phyloP scores from a whole-genome alignment of 495 filamentous ascomycete genomes.

The Lindgomyces ingoldianus region DNA sequence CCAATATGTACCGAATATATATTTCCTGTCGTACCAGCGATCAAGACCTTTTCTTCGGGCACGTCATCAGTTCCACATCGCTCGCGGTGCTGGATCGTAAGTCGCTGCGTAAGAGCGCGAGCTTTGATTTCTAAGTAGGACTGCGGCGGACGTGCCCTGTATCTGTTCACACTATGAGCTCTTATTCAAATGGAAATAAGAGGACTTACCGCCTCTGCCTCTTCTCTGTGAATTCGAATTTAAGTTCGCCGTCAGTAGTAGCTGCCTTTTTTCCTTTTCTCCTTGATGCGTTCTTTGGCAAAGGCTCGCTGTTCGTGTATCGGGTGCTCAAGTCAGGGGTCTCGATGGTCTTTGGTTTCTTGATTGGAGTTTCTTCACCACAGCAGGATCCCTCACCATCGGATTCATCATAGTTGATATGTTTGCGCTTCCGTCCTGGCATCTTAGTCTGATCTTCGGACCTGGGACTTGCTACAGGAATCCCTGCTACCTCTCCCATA shows the following conservation, averaged over 20 bases:
- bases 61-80: slow-evolving; percentile 47
- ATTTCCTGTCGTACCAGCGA: slow-evolving; percentile 76
- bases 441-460: not conserved
- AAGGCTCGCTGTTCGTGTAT: not conserved
- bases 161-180: slow-evolving; percentile 14
- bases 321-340: not conserved
- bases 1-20: slow-evolving; percentile 65
- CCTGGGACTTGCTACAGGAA: not conserved
- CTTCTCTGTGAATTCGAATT: slow-evolving; percentile 42
- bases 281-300: slow-evolving; percentile 5
- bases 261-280: slow-evolving; percentile 16
- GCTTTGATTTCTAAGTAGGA: slow-evolving; percentile 47
- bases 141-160: slow-evolving; percentile 43
- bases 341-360: slow-evolving; percentile 12
- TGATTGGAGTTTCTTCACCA: not conserved
- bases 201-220: slow-evolving; percentile 47
- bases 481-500: not conserved
- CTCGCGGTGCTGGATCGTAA: slow-evolving; percentile 59
- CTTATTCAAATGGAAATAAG: not conserved
- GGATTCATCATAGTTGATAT: not conserved
- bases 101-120: slow-evolving; percentile 43
- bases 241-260: slow-evolving; percentile 11
- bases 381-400: slow-evolving; percentile 3
- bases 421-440: slow-evolving; percentile 17
- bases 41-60: slow-evolving; percentile 60